A percentile compares a stretch with the other conserved stretches of the same genome.
Conservation (phyloP, 2,329 filamentous ascomycete genomes). For the Didymella exigua region DNA sequence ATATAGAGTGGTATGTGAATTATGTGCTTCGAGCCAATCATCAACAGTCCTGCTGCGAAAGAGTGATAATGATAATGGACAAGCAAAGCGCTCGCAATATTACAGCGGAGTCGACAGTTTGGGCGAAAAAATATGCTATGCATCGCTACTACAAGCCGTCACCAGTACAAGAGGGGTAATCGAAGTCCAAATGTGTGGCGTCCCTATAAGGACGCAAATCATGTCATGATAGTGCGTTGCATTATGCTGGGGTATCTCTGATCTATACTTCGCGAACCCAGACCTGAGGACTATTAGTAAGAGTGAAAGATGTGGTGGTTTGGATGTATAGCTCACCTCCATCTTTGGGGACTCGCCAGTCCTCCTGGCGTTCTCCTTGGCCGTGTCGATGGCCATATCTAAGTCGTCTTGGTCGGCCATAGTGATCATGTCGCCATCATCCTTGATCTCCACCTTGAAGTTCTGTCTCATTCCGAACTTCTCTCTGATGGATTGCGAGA, state of each 20-base stretch:
- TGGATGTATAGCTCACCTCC: slow-evolving; percentile 71
- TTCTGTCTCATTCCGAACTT: slow-evolving; percentile 81
- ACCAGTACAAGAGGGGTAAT: slow-evolving; percentile 18
- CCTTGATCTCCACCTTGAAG: slow-evolving; percentile 88
- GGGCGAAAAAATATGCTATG: slow-evolving; percentile 19
- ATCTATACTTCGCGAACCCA: slow-evolving; percentile 54
- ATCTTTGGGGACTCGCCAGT: slow-evolving; percentile 90
- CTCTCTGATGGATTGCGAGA: slow-evolving; percentile 78
- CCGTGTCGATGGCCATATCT: slow-evolving; percentile 79
- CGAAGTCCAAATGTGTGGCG: slow-evolving; percentile 15
- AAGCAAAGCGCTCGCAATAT: slow-evolving; percentile 40
- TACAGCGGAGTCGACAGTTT: slow-evolving; percentile 29
- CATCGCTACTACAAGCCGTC: slow-evolving; percentile 17
- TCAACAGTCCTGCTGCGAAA: slow-evolving; percentile 49
- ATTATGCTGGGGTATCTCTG: slow-evolving; percentile 48
- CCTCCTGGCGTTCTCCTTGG: slow-evolving; percentile 70
- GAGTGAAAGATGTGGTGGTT: neutral
- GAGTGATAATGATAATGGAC: slow-evolving; percentile 23
- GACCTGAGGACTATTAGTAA: slow-evolving; percentile 48
- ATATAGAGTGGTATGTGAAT: too few species aligned
- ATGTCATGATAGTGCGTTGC: slow-evolving; percentile 25
- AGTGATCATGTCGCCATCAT: slow-evolving; percentile 96
- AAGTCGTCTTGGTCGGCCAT: slow-evolving; percentile 96
- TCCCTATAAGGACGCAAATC: slow-evolving; percentile 21
- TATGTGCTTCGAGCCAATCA: slow-evolving; percentile 19